Evolutionary conservation across 768 basidiomycete genomes (phyloP).

Genomic region (Amanita pallidorosea): DNA sequence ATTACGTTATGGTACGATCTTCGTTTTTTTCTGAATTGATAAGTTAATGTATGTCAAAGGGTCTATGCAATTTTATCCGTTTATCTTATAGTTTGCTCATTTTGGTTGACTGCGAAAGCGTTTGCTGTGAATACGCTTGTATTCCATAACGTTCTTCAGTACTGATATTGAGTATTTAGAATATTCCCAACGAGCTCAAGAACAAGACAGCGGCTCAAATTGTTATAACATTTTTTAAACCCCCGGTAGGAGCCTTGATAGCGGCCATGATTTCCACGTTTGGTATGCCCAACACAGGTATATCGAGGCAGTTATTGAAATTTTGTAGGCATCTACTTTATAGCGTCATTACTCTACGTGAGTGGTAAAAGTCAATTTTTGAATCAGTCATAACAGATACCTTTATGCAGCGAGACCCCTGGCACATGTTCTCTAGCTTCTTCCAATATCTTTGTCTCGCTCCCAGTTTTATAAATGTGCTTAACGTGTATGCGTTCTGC

Average conservation of each 20-base stretch:
- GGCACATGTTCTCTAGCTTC: slow-evolving; percentile 97
- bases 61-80: slow-evolving; percentile 76
- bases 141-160: not conserved
- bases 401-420: slow-evolving; percentile 69
- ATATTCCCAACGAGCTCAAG: slow-evolving; percentile 40
- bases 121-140: slow-evolving; percentile 44
- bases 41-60: slow-evolving; percentile 22
- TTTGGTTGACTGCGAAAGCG: slow-evolving; percentile 72
- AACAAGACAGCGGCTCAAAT: slow-evolving; percentile 38
- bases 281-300: slow-evolving; percentile 29
- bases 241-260: slow-evolving; percentile 71
- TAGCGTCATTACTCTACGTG: slow-evolving; percentile 79
- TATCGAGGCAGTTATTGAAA: not conserved
- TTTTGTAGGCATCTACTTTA: slow-evolving; percentile 59
- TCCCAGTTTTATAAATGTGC: slow-evolving; percentile 87
- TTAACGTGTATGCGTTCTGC: slow-evolving; percentile 96
- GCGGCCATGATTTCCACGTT: slow-evolving; percentile 86
- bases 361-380: slow-evolving; percentile 17
- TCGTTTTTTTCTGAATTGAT: not conserved
- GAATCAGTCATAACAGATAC: not conserved
- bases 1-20: slow-evolving; percentile 54
- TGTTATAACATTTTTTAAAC: slow-evolving; percentile 53
- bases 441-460: slow-evolving; percentile 85
- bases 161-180: slow-evolving; percentile 19
- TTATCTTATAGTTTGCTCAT: slow-evolving; percentile 82